Evolutionary conservation across 306 rosid genomes (phyloP), one percentile per base, ranked within the genome.

Genomic region (Ziziphus jujuba): DNA sequence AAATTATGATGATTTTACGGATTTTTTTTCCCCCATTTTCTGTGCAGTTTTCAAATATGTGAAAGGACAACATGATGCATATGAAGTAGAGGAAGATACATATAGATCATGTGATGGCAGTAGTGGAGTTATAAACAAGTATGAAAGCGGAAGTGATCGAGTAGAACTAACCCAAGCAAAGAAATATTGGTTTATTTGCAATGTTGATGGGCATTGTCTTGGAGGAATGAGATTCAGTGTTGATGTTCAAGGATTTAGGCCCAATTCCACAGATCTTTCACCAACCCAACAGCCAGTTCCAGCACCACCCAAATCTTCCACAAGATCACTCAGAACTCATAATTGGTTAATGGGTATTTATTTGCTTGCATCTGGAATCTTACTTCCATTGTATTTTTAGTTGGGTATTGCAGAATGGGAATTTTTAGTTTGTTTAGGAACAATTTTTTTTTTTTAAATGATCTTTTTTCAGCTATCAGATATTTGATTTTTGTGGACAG

Each of bases 181-280:
- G 65, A 72, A 71, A 15, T 72, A 72, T 57, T 80, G 78, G 84
- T 80, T 80, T 69, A 66, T 80, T 47, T 80, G 84, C 36, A 56
- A 71, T 33, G 59, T 80, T 8, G 36, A 6, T 11, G 84, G 80
- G 0, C 84, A 80, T 70, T 80, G 84, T 59, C 63, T 80, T 23
- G 78, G 74, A 16, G 84, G 80, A 36, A 80, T 75, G 84, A 75
- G 74, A 53, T 71, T 80, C 40, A 19, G 67, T 7, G 49, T 80
- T 48, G 71, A 61, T 16, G 84, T 71, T 7, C 61, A 71, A 49
- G 34, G 56, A 56, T 3, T 65, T 33, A 63, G 22, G 24, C 13
- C 53, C 47, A 20, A 25, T 44, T 28, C 79, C 33, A 48, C 60
- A 5, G 13, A 4, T 53, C 44, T n/a, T 51, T 51, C 69, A 31